phyloP scores from a whole-genome alignment of 306 rosid genomes.

The Begonia peltatifolia region DNA sequence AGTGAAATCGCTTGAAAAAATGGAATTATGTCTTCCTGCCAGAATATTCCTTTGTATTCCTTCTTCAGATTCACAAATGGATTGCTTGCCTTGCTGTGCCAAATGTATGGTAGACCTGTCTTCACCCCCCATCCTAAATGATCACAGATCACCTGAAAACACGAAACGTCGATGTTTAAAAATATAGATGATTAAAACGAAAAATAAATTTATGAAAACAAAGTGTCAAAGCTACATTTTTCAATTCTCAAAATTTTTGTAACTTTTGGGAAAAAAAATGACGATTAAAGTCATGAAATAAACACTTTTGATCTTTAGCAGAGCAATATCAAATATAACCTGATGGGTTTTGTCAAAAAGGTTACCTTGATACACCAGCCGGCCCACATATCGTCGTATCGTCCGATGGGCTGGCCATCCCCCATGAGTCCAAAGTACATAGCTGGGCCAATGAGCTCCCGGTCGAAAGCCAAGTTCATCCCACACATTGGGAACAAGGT shows the following conservation, averaged over 20 bases:
- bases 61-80: conserved; percentile 66
- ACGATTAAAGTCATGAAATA: no score
- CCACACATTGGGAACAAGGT: conserved; percentile 78
- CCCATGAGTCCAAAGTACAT: conserved; percentile 98
- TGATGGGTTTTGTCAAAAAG: not conserved
- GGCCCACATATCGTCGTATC: conserved; percentile 93
- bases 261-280: no score
- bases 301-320: no score
- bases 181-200: not conserved
- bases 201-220: not conserved
- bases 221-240: no score
- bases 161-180: no score
- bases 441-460: conserved; percentile 86
- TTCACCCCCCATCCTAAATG: conserved; percentile 85
- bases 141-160: conserved; percentile 48
- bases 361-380: conserved; percentile 76
- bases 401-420: conserved; percentile 85
- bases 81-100: conserved; percentile 52
- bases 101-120: conserved; percentile 74
- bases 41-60: conserved; percentile 57
- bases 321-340: no score
- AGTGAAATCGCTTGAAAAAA: conserved; percentile 42
- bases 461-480: conserved; percentile 81
- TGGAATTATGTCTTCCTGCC: conserved; percentile 72
- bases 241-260: no score